phyloP scores from a whole-genome alignment of 2,329 filamentous ascomycete genomes.

The Clonostachys rhizophaga region DNA sequence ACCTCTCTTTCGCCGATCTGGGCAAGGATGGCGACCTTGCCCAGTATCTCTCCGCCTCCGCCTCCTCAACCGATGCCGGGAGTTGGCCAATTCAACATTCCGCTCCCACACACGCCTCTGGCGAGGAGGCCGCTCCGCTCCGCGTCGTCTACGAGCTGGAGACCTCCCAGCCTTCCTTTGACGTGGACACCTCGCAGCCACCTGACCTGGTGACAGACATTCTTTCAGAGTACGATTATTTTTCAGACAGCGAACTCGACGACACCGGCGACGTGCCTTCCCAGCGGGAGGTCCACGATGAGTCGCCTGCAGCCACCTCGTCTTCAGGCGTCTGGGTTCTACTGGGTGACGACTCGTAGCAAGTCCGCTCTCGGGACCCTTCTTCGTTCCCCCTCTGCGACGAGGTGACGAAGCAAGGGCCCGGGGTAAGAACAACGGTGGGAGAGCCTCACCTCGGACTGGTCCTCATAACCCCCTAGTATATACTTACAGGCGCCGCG shows the following conservation, averaged over 20 bases:
- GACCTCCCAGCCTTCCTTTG: slow-evolving; percentile 20
- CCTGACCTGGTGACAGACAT: slow-evolving; percentile 25
- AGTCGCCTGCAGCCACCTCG: slow-evolving; percentile 15
- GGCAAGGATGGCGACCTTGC: slow-evolving; percentile 31
- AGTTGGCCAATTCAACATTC: not conserved
- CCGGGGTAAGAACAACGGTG: slow-evolving; percentile 9
- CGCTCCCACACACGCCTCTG: slow-evolving; percentile 1
- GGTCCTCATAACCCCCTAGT: slow-evolving; percentile 23
- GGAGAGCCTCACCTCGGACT: slow-evolving; percentile 26
- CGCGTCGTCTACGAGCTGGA: slow-evolving; percentile 33
- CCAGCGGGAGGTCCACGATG: slow-evolving; percentile 21
- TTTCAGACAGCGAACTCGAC: slow-evolving; percentile 28
- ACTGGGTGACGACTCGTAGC: slow-evolving; percentile 40
- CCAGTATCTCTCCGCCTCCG: slow-evolving; percentile 20
- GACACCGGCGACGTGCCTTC: slow-evolving; percentile 18
- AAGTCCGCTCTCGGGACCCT: slow-evolving; percentile 8
- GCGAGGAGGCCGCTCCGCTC: slow-evolving; percentile 20
- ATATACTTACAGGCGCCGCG: slow-evolving; percentile 7
- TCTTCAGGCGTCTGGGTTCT: slow-evolving; percentile 32
- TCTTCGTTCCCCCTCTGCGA: too few relatives aligned
- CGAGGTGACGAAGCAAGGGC: too few relatives aligned
- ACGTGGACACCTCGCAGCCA: slow-evolving; percentile 26
- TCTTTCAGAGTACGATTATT: slow-evolving; percentile 27
- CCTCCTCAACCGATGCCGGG: slow-evolving; percentile 5
- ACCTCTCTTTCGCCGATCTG: slow-evolving; percentile 37